Percentiles rank a stretch among this genome's conserved stretches.
These are phyloP conservation scores for Aspergillus uvarum DNA, from an alignment of 2,329 filamentous ascomycete genomes.

Conservation along the genomic window DNA sequence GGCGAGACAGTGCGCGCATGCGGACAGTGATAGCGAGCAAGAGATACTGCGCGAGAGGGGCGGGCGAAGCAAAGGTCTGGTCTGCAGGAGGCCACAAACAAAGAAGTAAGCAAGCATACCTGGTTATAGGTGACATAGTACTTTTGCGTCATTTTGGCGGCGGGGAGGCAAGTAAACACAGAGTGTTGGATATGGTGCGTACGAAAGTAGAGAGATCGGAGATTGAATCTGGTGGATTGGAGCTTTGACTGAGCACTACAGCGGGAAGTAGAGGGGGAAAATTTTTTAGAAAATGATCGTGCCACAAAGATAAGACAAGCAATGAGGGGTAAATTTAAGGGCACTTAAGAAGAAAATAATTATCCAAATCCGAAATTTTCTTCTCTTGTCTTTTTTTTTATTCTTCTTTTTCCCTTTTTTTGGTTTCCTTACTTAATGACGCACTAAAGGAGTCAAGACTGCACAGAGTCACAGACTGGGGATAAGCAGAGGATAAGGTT, in stretches of 20 bases:
- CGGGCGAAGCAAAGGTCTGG: neutral
- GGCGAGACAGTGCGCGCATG: neutral
- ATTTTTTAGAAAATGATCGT: neutral
- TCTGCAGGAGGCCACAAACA: neutral
- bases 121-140: slow-evolving; percentile 90
- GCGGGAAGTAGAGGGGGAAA: slow-evolving; percentile 1
- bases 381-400: no score
- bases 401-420: neutral
- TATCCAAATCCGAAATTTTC: no score
- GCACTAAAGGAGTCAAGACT: neutral
- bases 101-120: slow-evolving; percentile 52
- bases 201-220: neutral
- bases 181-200: neutral
- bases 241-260: neutral
- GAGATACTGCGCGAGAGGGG: neutral
- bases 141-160: slow-evolving; percentile 72
- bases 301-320: slow-evolving; percentile 1
- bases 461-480: slow-evolving; percentile 1
- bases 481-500: neutral
- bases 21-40: neutral
- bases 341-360: neutral
- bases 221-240: neutral
- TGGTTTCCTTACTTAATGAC: neutral
- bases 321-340: slow-evolving; percentile 13
- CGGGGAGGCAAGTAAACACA: neutral